Base-by-base conservation (phyloP, 176 grass and related monocot species). In the Lolium perenne region DNA sequence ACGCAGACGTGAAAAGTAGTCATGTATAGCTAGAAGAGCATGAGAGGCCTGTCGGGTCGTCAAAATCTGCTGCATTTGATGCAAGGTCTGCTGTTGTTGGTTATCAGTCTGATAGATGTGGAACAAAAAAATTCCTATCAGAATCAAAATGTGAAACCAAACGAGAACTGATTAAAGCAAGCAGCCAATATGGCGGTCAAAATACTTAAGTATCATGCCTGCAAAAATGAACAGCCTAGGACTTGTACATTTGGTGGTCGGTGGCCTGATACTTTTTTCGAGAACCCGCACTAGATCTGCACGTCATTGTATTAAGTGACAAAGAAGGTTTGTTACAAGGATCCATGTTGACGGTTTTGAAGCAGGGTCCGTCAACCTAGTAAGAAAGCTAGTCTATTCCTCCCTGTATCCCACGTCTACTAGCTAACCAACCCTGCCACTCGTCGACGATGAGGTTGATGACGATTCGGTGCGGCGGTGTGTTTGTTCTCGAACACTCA, bases 1-100 rank as follows among this genome's bases (percentile, higher is more conserved):
- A 4, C 90, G 86, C 49, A 94, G 80, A 14, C 92, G 89, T 3
- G 92, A 94, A 47, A 92, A 87, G 57, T 94, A 94, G 59, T 92
- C 92, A 32, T 84, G 86, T 76, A 94, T 86, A 2, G 87, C 92
- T 0, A 94, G 77, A 13, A 92, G 84, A 12, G 92, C 90, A 0
- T 87, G 86, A 26, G 92, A 91, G 18, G 87, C 83, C 70, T 94
- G 90, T 3, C 90, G 71, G 10, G 86, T 92, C 0, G 92, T 94
- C 50, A 92, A 60, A 75, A 86, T 94, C 25, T 87, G 89, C 20
- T 86, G 86, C 92, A 92, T 92, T 60, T 94, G 92, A 66, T 94
- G 84, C 81, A 94, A 80, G 23, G 87, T 94, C 73, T 94, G 86
- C 56, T 87, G 89, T 3, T 90, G 77, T 23, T 92, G 82, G 69